Evolutionary conservation across 2,329 filamentous ascomycete species (phyloP), one percentile per base, ranked within the genome.

Genomic region (Blastomyces emzantsi): DNA sequence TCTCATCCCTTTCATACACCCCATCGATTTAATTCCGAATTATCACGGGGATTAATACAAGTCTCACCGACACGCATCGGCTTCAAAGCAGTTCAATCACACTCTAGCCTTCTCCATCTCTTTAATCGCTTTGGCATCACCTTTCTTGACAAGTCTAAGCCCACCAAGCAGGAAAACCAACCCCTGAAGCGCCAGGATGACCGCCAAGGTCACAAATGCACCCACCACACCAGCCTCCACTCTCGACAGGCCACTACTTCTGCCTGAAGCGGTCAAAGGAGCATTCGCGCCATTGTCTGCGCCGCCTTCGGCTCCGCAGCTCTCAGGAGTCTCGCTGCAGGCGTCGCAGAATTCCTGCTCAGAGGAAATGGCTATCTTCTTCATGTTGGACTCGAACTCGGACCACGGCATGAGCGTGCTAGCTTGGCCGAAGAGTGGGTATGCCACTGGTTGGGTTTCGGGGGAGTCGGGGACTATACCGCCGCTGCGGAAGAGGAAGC

Each of bases 141-240:
- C 81, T 77, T 84, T 86, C 68, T 78, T 83, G 3, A 83, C 80
- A n/a, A 88, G 70, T 65, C 82, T 81, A 66, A 85, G 80, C 0
- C 85, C 85, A 66, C 81, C 83, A 8, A 83, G 62, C 54, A 86
- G 66, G 73, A 87, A 70, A 61, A 83, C 73, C 25, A 85, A 67
- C 1, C 77, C 80, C 67, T 83, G 82, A 13, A 85, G 62, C 0
- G 82, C 84, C 54, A 88, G 69, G n/a, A 88, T 77, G 13, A 88
- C 84, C 30, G 80, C 86, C 49, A 89, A 73, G 0, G 86, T 88
- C 22, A 89, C 85, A 80, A 88, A 83, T 0, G 87, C 87, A 45
- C 87, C 87, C 70, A 95, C 92, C 5, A 93, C 90, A 61, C 91
- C 90, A 0, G 90, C 90, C n/a, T 92, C 85, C 6, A 85, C 82